Evolutionary conservation across 2,329 filamentous ascomycete species (phyloP).

Genomic region (Ophiostoma tasmaniense): DNA sequence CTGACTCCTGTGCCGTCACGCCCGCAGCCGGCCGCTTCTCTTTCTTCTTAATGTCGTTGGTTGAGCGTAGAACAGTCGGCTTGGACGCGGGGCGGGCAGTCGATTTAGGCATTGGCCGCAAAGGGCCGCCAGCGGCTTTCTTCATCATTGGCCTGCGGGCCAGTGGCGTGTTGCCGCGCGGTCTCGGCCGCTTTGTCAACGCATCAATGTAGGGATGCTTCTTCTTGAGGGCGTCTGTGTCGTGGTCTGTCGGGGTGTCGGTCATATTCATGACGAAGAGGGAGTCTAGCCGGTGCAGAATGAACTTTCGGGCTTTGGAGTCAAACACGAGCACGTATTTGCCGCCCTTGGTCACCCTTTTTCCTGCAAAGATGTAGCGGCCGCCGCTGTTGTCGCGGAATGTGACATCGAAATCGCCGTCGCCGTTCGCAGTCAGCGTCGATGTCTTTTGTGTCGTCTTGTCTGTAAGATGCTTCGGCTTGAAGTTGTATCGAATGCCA

Average conservation of each 20-base stretch:
- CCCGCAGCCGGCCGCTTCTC: background rate
- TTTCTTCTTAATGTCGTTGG: slow-evolving; percentile 18
- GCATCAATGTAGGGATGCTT: slow-evolving; percentile 57
- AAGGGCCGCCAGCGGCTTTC: slow-evolving; percentile 14
- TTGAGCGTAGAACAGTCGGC: slow-evolving; percentile 16
- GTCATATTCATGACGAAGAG: slow-evolving; percentile 81
- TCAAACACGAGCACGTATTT: slow-evolving; percentile 70
- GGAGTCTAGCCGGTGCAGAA: slow-evolving; percentile 74
- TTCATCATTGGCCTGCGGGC: slow-evolving; percentile 14
- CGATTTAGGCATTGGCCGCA: slow-evolving; percentile 20
- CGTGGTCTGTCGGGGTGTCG: slow-evolving; percentile 56
- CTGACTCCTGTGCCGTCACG: slow-evolving; percentile 1
- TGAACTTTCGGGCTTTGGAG: slow-evolving; percentile 61
- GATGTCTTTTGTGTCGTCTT: slow-evolving; percentile 35
- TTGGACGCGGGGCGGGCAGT: slow-evolving; percentile 12
- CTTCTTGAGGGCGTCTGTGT: slow-evolving; percentile 54
- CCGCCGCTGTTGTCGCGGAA: slow-evolving; percentile 44
- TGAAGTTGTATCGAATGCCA: slow-evolving; percentile 56
- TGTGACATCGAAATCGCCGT: slow-evolving; percentile 47
- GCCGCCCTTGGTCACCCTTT: slow-evolving; percentile 45
- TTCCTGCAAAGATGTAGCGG: slow-evolving; percentile 54
- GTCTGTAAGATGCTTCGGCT: slow-evolving; percentile 43
- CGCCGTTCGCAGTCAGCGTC: slow-evolving; percentile 38
- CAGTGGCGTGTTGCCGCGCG: slow-evolving; percentile 1
- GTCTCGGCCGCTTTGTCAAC: slow-evolving; percentile 18